Percentiles rank a stretch among this genome's conserved stretches.
Evolutionary conservation across 768 basidiomycete genomes (phyloP).

Genomic region (Tulasnella sp.): DNA sequence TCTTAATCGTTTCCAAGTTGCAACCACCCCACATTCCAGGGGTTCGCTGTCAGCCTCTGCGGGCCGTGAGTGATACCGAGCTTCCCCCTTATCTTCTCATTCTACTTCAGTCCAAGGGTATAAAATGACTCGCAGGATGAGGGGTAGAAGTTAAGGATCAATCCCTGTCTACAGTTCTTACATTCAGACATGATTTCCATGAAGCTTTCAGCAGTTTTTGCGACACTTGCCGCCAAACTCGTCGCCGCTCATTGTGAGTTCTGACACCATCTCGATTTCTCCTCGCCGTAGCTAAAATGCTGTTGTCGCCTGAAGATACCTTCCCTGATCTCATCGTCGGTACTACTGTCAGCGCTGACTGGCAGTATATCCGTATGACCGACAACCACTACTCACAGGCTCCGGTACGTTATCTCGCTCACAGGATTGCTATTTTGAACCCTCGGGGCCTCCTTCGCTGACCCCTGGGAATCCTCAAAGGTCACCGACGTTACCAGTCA

Average conservation of each 20-base stretch:
- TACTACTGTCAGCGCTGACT: not conserved
- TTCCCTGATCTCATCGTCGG: slow-evolving; percentile 3
- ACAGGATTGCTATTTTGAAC: not conserved
- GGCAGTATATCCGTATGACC: slow-evolving; percentile 13
- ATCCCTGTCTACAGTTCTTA: too few species aligned
- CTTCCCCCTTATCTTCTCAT: too few species aligned
- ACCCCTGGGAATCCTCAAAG: not conserved
- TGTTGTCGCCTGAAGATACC: not conserved
- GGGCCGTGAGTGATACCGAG: too few species aligned
- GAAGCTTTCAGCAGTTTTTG: not conserved
- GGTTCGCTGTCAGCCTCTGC: too few species aligned
- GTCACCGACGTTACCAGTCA: slow-evolving; percentile 9
- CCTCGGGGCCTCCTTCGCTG: not conserved
- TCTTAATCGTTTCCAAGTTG: too few species aligned
- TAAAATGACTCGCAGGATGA: too few species aligned
- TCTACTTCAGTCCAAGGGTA: too few species aligned
- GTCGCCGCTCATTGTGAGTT: not conserved
- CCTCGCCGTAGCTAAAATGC: not conserved
- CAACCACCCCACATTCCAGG: too few species aligned
- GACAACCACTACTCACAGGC: slow-evolving; percentile 11
- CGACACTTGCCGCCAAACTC: not conserved
- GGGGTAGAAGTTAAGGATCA: too few species aligned
- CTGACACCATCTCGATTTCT: not conserved
- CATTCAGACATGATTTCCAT: too few species aligned
- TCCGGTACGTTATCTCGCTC: not conserved